These are phyloP conservation scores for Euphorbia lathyris DNA, from an alignment of 345 rosid species.

Conservation along the genomic window DNA sequence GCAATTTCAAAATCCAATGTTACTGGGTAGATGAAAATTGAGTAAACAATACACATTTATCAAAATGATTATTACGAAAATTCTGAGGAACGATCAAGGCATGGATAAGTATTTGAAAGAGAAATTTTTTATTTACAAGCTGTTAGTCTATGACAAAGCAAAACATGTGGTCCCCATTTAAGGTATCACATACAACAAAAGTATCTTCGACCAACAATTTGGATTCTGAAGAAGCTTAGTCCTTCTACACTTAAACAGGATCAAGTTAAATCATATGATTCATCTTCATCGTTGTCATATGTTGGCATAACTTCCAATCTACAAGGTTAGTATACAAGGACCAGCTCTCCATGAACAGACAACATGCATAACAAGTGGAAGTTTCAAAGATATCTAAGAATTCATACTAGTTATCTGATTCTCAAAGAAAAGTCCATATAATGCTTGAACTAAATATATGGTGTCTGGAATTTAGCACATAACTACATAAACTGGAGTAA, in stretches of 20 bases:
- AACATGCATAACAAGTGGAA: neutral
- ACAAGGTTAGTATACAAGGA: neutral
- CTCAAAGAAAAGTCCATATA: neutral
- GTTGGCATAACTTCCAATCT: neutral
- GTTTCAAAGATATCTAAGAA: neutral
- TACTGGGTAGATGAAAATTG: neutral
- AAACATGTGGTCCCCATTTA: neutral
- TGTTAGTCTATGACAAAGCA: neutral
- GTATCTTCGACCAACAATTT: neutral
- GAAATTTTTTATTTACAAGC: neutral
- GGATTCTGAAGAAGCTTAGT: neutral
- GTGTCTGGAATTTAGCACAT: neutral
- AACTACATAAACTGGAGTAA: neutral
- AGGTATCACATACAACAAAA: neutral
- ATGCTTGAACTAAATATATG: neutral
- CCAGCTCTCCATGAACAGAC: neutral
- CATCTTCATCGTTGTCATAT: neutral
- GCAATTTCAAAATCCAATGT: constrained; percentile 13
- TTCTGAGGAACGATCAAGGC: neutral
- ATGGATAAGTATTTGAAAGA: neutral
- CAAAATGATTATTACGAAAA: neutral
- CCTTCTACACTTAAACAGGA: neutral
- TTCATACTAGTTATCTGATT: neutral
- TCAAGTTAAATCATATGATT: neutral
- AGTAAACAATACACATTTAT: neutral